Base-by-base conservation (phyloP, 2,329 filamentous ascomycete genomes). In the Zymoseptoria ardabiliae region DNA sequence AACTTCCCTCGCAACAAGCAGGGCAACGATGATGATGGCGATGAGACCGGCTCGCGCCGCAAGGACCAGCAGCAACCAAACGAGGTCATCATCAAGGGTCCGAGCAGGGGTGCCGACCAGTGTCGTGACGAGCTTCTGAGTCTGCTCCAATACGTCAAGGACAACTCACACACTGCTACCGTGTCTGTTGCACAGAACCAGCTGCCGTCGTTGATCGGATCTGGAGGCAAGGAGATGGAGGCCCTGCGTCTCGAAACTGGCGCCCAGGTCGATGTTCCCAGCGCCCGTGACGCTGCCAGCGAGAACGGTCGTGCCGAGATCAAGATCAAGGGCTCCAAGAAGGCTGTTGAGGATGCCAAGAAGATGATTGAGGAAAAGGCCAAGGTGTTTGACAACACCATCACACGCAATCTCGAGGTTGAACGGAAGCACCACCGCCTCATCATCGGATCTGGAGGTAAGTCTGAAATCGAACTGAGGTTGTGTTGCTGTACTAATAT, bases 371-470 rank as follows among this genome's bases (percentile, higher is more conserved):
- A 93, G 73, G 89, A 94, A 76, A 91, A 92, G 77, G 88, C 89
- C 57, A 87, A 87, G 62, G 81, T 91, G 20, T 97, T 97, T 67
- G 91, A 97, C 69, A 87, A 94, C 65, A 96, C 90, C n/a, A 82
- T 97, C 55, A 85, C 87, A 17, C 86, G 88, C 77, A 91, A 86
- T 11, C 80, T 99, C 54, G 89, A 95, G 35, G 86, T 99, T n/a
- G 92, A 97, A 67, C 90, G 91, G 79, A 96, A 95, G 79, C 86
- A 94, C 75, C 94, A 99, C 78, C 87, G 88, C 76, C 84, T 87
- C 57, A 81, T 99, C 64, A 99, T 99, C 74, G 94, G 94, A 63
- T 80, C 86, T 65, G 89, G 89, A 72, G 94, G 91, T 92, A 82
- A 78, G 89, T 79, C 68, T 41, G 35, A 50, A n/a, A 28, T 28